Evolutionary conservation across 257 asterid genomes (phyloP), one percentile per base, ranked within the genome.

Genomic region (Linaria vulgaris): DNA sequence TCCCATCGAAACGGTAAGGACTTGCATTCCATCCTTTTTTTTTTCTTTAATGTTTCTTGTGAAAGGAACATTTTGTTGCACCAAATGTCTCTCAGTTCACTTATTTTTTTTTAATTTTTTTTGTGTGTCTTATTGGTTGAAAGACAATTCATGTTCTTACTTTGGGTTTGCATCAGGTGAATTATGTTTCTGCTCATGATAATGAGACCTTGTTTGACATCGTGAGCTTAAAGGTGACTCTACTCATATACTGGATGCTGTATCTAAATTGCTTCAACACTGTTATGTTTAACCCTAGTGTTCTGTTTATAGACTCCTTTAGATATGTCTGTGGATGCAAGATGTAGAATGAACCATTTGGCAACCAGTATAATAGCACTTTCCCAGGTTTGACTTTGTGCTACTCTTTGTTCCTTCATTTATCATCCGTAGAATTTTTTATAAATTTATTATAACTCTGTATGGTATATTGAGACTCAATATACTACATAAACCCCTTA

Each of bases 181-280:
- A 91, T 82, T 92, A 92, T 69, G 88, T 87, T 57, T 92, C 99
- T 66, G 99, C 99, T 73, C 99, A 92, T 76, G 97, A 92, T 79
- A 92, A 89, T 38, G 99, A 92, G 68, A 87, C 97, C 58, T 80
- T 92, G 82, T 92, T 89, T 53, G 97, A 92, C 78, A 78, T 87
- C 9, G 74, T 92, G 66, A 83, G 90, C 76, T 80, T 92, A 68
- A 92, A 92, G 99, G 99, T 92, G 76, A 30, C 4, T 64, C 45
- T 56, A 9, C 44, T 59, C 31, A 45, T 60, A 10, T 24, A 30
- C 23, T 27, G 27, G 4, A 39, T 64, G 50, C 54, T 20, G 15
- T 8, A 30, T 39, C 59, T 61, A 20, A 12, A 12, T n/a, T 69
- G 61, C 52, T 43, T 23, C 41, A 59, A 39, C 12, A 22, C 16